Conservation (phyloP, 192 early-diverging fungal species). For the Coemansia javaensis region DNA sequence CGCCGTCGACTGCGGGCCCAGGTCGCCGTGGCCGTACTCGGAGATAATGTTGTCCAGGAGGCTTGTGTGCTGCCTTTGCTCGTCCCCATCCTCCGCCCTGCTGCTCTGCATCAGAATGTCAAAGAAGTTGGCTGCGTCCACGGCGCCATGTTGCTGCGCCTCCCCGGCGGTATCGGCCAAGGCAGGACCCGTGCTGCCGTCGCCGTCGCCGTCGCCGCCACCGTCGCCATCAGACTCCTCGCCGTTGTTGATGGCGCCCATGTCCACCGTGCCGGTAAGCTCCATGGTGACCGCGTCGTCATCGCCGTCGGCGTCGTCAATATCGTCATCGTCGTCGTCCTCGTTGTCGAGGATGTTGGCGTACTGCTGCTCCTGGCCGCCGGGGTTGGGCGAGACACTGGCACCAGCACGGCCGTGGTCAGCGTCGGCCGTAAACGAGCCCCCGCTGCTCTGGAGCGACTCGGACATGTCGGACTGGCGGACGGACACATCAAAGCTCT, state of each 20-base stretch:
- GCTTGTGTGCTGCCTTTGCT: constrained; percentile 39
- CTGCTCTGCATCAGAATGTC: constrained; percentile 36
- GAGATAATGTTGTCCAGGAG: constrained; percentile 43
- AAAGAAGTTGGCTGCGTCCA: constrained; percentile 19
- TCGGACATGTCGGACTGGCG: constrained; percentile 42
- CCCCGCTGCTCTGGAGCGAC: constrained; percentile 29
- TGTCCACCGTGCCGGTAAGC: constrained; percentile 32
- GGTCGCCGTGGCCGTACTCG: constrained; percentile 27
- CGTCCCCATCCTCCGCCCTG: not conserved
- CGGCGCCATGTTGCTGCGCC: not conserved
- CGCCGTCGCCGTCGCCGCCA: not conserved
- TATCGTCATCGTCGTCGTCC: constrained; percentile 11
- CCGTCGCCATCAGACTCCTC: not conserved
- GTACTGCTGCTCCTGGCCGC: not conserved
- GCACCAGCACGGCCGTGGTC: not conserved
- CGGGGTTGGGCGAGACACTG: too few species aligned
- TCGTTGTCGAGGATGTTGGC: constrained; percentile 16
- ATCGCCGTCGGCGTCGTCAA: constrained; percentile 20
- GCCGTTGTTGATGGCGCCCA: constrained; percentile 12
- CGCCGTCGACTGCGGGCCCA: constrained; percentile 4
- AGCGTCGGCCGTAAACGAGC: constrained; percentile 16
- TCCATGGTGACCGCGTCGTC: constrained; percentile 46
- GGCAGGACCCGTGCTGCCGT: not conserved
- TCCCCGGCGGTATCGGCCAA: not conserved
- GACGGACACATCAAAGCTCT: constrained; percentile 49